phyloP scores from a whole-genome alignment of 495 filamentous ascomycete species.

The Penicillium maclennaniae region DNA sequence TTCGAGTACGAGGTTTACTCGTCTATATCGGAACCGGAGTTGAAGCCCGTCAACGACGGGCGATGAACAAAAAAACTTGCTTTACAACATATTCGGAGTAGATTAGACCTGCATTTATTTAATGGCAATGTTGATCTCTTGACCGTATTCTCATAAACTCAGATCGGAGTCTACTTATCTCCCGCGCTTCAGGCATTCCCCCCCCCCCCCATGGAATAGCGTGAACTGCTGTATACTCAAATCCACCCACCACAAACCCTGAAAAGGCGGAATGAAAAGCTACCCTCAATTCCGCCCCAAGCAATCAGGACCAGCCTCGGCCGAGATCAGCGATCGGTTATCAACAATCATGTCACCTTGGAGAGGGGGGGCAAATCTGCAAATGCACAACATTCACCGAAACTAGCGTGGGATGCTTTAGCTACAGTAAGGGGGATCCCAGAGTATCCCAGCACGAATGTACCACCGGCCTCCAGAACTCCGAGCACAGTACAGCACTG shows the following conservation, averaged over 20 bases:
- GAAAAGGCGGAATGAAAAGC: neutral
- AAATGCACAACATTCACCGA: slow-evolving; percentile 22
- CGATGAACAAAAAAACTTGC: slow-evolving; percentile 10
- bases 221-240: neutral
- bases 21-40: slow-evolving; percentile 15
- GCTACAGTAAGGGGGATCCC: neutral
- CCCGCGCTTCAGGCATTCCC: neutral
- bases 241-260: neutral
- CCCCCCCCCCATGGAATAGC: neutral
- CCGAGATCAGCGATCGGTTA: slow-evolving; percentile 1
- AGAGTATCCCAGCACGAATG: neutral
- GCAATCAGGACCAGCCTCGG: slow-evolving; percentile 9
- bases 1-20: slow-evolving; percentile 22
- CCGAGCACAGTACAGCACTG: slow-evolving; percentile 1
- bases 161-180: neutral
- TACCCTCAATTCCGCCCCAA: slow-evolving; percentile 9
- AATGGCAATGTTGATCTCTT: neutral
- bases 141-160: neutral
- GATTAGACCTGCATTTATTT: neutral
- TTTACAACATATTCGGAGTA: slow-evolving; percentile 5
- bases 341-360: neutral
- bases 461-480: slow-evolving; percentile 8
- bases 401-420: neutral
- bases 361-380: slow-evolving; percentile 18
- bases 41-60: slow-evolving; percentile 6